phyloP scores from a whole-genome alignment of 2,329 filamentous ascomycete species.

The Fusarium papillatum region DNA sequence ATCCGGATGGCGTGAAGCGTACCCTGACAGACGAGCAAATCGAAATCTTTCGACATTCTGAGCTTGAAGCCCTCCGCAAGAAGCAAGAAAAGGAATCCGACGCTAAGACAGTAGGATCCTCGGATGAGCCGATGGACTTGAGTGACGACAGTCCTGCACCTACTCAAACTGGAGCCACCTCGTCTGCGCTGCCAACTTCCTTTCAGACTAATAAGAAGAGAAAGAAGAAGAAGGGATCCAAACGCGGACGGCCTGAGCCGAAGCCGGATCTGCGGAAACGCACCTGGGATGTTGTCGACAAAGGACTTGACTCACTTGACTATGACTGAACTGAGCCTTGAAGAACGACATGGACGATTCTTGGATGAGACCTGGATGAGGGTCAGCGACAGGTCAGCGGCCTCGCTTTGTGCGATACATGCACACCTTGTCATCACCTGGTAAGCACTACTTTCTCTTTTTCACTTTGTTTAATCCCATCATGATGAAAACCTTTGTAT shows the following conservation, averaged over 20 bases:
- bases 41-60: conserved; percentile 89
- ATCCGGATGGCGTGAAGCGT: conserved; percentile 87
- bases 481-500: conserved; percentile 90
- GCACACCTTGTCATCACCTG: background rate
- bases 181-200: conserved; percentile 19
- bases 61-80: conserved; percentile 80
- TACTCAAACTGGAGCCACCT: conserved; percentile 15
- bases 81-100: conserved; percentile 53
- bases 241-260: conserved; percentile 56
- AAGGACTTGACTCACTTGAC: conserved; percentile 70
- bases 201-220: conserved; percentile 43
- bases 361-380: background rate
- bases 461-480: conserved; percentile 17
- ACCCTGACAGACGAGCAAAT: conserved; percentile 95
- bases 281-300: conserved; percentile 76
- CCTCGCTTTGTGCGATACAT: conserved; percentile 29
- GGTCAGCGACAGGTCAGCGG: background rate
- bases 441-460: conserved; percentile 24
- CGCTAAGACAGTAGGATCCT: conserved; percentile 12
- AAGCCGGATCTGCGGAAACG: conserved; percentile 76
- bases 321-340: conserved; percentile 59
- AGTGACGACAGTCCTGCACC: conserved; percentile 17
- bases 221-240: conserved; percentile 54
- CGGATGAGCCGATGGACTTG: conserved; percentile 30
- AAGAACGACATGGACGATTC: too few relatives aligned